Base-by-base conservation (phyloP, 2,329 filamentous ascomycete genomes). In the Mycocentrospora acerina region DNA sequence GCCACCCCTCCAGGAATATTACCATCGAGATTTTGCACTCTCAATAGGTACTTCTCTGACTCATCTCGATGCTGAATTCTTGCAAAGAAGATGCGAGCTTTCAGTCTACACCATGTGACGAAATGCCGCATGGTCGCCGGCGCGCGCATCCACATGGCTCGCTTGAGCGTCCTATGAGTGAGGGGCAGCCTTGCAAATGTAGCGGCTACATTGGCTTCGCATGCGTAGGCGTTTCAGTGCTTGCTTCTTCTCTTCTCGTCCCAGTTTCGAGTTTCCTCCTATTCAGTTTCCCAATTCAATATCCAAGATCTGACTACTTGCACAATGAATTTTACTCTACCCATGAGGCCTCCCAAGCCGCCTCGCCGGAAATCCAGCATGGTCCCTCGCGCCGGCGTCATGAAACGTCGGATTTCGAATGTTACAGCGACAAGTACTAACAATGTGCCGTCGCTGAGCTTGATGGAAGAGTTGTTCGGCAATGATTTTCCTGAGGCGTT, bases 401-500 rank as follows among this genome's bases (percentile, higher is more conserved):
- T 39, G 16, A 59, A 59, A 42, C 52, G 53, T 15, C 45, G 53
- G 16, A 42, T 53, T 4, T 57, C 48, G 13, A 32, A 32, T 8
- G 49, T 51, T 2, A 40, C 45, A 7, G 42, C 40, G 19, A 22
- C 19, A n/a, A 47, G 29, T 33, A 38, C 37, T 10, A 52, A 44
- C 35, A 55, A 51, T 29, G 50, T 53, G 19, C 55, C 55, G 7
- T 56, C 55, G 5, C 24, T 59, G 34, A 55, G 50, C 30, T 51
- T 57, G 14, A 49, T 59, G 38, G 53, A 57, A 37, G 42, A 40
- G 2, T 31, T 59, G 26, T 59, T 59, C 33, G 55, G 53, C 11
- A 52, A 55, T 2, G 55, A 59, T 7, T 59, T 57, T 15, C 55
- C 55, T 2, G 55, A 51, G 3, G 46, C 52, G 1, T 59, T 59